A percentile compares a stretch with the other conserved stretches of the same genome.
Conservation (phyloP, 164 flowering plant species). For the Kalanchoe fedtschenkoi region DNA sequence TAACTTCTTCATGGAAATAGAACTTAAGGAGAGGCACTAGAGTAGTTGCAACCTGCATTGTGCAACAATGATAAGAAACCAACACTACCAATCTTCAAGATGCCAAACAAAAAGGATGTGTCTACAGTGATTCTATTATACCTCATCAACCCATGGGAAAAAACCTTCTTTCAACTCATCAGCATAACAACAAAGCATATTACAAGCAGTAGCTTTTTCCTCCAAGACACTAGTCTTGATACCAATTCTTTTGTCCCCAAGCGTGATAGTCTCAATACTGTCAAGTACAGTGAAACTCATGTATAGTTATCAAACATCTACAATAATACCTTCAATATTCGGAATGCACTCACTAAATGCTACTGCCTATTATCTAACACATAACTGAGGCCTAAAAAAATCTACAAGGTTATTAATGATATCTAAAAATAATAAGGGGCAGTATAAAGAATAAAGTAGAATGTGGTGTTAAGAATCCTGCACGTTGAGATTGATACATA, state of each 20-base stretch:
- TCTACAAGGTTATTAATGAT: too few species aligned
- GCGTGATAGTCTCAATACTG: slow-evolving; percentile 70
- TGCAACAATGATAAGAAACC: neutral
- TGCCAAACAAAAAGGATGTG: neutral
- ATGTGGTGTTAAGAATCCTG: too few species aligned
- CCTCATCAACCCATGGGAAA: slow-evolving; percentile 79
- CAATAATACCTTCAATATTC: too few species aligned
- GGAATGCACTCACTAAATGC: too few species aligned
- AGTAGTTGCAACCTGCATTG: slow-evolving; percentile 54
- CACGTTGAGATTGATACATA: too few species aligned
- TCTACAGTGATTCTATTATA: slow-evolving; percentile 3
- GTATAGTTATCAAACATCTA: neutral
- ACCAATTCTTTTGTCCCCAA: slow-evolving; percentile 71
- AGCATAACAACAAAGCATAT: slow-evolving; percentile 72
- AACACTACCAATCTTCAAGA: neutral
- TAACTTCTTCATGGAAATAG: slow-evolving; percentile 72
- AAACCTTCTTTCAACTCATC: slow-evolving; percentile 82
- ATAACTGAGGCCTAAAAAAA: too few species aligned
- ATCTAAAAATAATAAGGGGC: too few species aligned
- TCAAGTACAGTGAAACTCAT: neutral
- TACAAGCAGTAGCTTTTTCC: slow-evolving; percentile 74
- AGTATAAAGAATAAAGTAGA: too few species aligned
- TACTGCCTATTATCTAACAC: too few species aligned
- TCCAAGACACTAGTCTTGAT: slow-evolving; percentile 68
- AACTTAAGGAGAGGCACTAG: slow-evolving; percentile 68